Conservation (phyloP, 371 early-diverging fungal genomes). For the Conidiobolus coronatus region DNA sequence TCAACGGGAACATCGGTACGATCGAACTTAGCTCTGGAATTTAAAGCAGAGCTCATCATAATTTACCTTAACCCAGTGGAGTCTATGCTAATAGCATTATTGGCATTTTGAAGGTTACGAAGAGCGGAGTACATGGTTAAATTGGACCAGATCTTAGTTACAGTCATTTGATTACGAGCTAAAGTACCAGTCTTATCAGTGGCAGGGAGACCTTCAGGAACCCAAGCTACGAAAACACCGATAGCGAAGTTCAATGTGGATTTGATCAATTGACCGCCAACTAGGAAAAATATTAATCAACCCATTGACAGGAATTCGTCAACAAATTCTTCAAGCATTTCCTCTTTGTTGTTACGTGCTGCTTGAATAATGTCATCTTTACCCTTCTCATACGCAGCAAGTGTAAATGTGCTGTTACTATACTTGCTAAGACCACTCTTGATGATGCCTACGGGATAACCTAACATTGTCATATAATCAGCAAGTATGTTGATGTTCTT, state of each 20-base stretch:
- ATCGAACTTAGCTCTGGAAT: constrained; percentile 68
- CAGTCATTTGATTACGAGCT: constrained; percentile 88
- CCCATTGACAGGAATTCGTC: no score
- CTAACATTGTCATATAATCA: no score
- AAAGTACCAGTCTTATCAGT: constrained; percentile 93
- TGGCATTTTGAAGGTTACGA: constrained; percentile 14
- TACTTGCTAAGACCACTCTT: no score
- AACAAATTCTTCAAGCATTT: no score
- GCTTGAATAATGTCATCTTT: no score
- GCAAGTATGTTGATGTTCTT: no score
- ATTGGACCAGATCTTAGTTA: constrained; percentile 67
- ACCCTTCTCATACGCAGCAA: no score
- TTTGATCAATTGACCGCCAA: no score
- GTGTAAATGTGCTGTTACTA: no score
- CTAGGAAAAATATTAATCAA: no score
- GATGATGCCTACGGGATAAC: no score
- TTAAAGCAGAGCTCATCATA: constrained; percentile 43
- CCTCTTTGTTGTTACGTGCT: no score
- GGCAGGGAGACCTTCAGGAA: constrained; percentile 75
- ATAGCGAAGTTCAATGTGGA: constrained; percentile 64
- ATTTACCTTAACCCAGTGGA: constrained; percentile 42
- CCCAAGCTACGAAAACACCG: constrained; percentile 67
- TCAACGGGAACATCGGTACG: constrained; percentile 56
- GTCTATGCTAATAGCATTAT: constrained; percentile 14
- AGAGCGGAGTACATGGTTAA: constrained; percentile 30